Evolutionary conservation across 169 alveolate genomes (phyloP), one percentile per base, ranked within the genome.

Genomic region (Cryptosporidium felis): DNA sequence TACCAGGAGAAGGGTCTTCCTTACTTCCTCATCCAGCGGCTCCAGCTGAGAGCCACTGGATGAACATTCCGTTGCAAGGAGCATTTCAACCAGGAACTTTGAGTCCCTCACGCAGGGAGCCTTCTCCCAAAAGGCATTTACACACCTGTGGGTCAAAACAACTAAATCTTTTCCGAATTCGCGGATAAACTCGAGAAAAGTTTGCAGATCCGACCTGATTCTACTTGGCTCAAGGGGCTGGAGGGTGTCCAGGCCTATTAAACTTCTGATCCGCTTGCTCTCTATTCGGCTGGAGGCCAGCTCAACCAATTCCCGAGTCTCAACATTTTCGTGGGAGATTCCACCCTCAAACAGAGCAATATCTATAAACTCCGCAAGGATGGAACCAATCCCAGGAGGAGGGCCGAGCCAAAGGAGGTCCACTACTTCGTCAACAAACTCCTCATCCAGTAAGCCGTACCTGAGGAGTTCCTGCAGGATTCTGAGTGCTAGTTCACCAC

Each of bases 101-200:
- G 85, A 49, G 38, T 74, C 85, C 41, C 85, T 74, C 5, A 74
- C 67, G 56, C 85, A 74, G 16, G 85, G 85, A 21, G 67, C 67
- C 23, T 74, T 74, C 21, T 58, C 8, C 85, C 85, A 74, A 74
- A 74, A 74, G 8, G 67, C 65, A 40, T 74, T 74, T 34, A 74
- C 85, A 53, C 85, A 74, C 16, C 85, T 47, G 28, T 56, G 49
- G 0, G 85, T 74, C 5, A 74, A 59, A 4, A 53, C 61, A 16
- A 74, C 67, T 12, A 38, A 74, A 12, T 74, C 85, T 61, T 49
- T 74, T 18, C 85, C 85, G 56, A 74, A 74, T 74, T 74, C 85
- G n/a, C 41, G 65, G 23, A 74, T 49, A 74, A 74, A 74, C 18
- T 74, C 85, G 40, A 74, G 66, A 0, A 74, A 41, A 8, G 85